Conservation (phyloP, 2,329 filamentous ascomycete species). For the Epichloe glyceriae region DNA sequence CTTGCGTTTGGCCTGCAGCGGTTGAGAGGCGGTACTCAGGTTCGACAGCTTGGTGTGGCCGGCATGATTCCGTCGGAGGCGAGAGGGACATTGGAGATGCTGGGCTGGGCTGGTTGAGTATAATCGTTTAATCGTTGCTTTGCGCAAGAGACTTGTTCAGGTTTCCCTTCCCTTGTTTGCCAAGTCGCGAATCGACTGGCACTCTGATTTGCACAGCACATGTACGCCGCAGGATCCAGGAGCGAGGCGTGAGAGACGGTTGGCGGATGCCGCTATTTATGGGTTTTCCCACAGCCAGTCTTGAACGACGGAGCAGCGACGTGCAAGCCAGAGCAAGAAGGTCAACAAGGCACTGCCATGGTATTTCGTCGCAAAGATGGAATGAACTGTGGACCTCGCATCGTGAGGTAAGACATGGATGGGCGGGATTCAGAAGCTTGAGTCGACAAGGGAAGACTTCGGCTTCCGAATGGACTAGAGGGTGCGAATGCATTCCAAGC, state of each 20-base stretch:
- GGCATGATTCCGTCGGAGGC: constrained; percentile 42
- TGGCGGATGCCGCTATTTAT: background rate
- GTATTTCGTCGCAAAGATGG: background rate
- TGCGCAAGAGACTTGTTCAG: background rate
- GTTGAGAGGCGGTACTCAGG: constrained; percentile 46
- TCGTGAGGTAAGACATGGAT: background rate
- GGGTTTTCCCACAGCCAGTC: background rate
- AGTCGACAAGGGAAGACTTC: too few relatives aligned
- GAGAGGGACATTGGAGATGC: constrained; percentile 40
- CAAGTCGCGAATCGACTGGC: background rate
- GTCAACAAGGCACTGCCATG: background rate
- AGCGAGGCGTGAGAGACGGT: background rate
- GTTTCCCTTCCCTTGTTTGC: background rate
- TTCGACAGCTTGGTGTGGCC: constrained; percentile 44
- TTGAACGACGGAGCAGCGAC: background rate
- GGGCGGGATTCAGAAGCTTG: background rate
- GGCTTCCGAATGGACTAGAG: background rate
- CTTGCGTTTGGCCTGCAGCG: constrained; percentile 47
- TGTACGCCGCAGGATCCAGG: background rate
- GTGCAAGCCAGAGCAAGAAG: background rate
- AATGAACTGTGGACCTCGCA: background rate
- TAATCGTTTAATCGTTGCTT: background rate
- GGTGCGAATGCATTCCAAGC: background rate
- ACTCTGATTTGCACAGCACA: background rate
- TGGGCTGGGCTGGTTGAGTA: constrained; percentile 35